These are phyloP conservation scores for Amniculicola lignicola DNA, from an alignment of 495 filamentous ascomycete species.

Conservation along the genomic window DNA sequence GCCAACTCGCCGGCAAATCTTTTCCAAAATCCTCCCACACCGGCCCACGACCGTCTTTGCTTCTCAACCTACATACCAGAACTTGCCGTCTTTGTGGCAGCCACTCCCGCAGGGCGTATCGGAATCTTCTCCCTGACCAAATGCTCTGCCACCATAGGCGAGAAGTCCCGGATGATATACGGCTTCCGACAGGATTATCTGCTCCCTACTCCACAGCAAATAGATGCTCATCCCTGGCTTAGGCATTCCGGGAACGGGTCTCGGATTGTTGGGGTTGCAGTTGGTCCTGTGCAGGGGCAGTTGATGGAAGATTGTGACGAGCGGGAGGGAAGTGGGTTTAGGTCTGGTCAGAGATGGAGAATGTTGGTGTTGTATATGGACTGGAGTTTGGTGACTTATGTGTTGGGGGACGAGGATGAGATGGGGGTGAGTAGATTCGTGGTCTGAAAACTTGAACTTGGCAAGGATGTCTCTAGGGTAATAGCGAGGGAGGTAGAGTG, in stretches of 20 bases:
- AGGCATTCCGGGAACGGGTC: conserved; percentile 39
- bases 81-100: conserved; percentile 70
- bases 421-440: conserved; percentile 30
- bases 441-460: too few relatives aligned
- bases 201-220: conserved; percentile 4
- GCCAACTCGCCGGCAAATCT: background rate
- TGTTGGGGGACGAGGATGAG: conserved; percentile 48
- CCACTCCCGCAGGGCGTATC: conserved; percentile 69
- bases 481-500: too few relatives aligned
- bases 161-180: conserved; percentile 39
- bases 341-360: conserved; percentile 53
- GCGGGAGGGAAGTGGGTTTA: conserved; percentile 37
- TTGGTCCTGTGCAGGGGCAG: conserved; percentile 60
- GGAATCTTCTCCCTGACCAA: conserved; percentile 69
- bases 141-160: too few relatives aligned
- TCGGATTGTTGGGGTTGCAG: conserved; percentile 50
- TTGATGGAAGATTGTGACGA: conserved; percentile 18
- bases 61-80: conserved; percentile 75
- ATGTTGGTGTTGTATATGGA: conserved; percentile 74
- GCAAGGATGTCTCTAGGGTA: too few relatives aligned
- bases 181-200: conserved; percentile 51
- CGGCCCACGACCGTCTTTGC: conserved; percentile 64
- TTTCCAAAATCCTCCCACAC: background rate
- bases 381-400: conserved; percentile 77
- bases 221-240: conserved; percentile 48